These are phyloP conservation scores for Saccharomyces jurei DNA, from an alignment of 805 yeast species.

Conservation along the genomic window DNA sequence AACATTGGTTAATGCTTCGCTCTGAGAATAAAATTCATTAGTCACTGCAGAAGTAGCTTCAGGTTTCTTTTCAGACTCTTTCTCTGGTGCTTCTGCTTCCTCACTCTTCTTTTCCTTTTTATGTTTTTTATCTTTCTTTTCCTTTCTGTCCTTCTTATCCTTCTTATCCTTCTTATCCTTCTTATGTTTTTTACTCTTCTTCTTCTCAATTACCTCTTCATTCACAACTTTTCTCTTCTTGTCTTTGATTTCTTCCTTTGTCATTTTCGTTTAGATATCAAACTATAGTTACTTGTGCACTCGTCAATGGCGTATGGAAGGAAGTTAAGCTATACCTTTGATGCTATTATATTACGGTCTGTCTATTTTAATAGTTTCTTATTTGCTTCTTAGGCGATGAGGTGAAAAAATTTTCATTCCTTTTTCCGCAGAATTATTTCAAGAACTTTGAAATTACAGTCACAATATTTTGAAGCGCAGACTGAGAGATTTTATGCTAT, in stretches of 20 bases:
- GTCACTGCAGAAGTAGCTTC: slow-evolving; percentile 15
- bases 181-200: slow-evolving; percentile 22
- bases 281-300: neutral
- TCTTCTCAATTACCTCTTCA: slow-evolving; percentile 23
- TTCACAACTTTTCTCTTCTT: slow-evolving; percentile 35
- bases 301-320: neutral
- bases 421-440: neutral
- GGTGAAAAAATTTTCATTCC: slow-evolving; percentile 2
- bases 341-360: neutral
- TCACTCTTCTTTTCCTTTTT: slow-evolving; percentile 29
- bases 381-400: slow-evolving; percentile 2
- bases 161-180: slow-evolving; percentile 28
- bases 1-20: slow-evolving; percentile 32
- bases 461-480: neutral
- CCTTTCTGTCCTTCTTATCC: slow-evolving; percentile 26
- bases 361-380: neutral
- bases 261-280: slow-evolving; percentile 13
- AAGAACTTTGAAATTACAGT: neutral
- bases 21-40: slow-evolving; percentile 32
- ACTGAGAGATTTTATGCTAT: neutral
- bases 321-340: neutral
- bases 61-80: slow-evolving; percentile 30
- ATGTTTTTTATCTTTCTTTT: slow-evolving; percentile 13
- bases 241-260: slow-evolving; percentile 33
- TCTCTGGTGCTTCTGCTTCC: slow-evolving; percentile 27